Evolutionary conservation across 78 protist species (phyloP).

Genomic region (Polysphondylium violaceum): DNA sequence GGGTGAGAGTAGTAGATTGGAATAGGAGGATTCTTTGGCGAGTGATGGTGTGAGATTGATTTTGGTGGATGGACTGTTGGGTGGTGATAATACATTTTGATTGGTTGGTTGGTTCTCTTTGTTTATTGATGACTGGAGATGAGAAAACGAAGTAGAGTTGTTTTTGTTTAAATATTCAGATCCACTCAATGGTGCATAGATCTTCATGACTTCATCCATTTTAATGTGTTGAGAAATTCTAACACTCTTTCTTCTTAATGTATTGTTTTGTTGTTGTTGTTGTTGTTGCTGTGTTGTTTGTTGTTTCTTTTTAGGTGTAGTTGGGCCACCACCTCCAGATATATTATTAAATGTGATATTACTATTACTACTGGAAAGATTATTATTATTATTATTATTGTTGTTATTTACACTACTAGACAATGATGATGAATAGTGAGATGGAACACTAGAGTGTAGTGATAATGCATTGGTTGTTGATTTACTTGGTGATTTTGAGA

Average conservation of each 20-base stretch:
- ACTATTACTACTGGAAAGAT: neutral
- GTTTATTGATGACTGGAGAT: neutral
- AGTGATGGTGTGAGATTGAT: neutral
- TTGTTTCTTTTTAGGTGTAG: constrained; percentile 22
- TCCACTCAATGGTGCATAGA: constrained; percentile 69
- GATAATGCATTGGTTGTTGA: constrained; percentile 70
- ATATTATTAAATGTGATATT: neutral
- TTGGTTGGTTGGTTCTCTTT: constrained; percentile 22
- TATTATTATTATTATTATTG: neutral
- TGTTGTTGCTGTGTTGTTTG: neutral
- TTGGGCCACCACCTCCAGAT: neutral
- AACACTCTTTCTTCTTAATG: constrained; percentile 29
- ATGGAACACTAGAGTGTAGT: constrained; percentile 54
- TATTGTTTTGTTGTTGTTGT: too few species aligned
- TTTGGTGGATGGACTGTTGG: neutral
- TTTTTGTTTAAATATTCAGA: constrained; percentile 43
- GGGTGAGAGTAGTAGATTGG: neutral
- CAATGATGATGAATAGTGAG: constrained; percentile 22
- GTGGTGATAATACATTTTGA: constrained; percentile 6
- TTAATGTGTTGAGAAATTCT: constrained; percentile 60
- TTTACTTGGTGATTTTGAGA: constrained; percentile 41
- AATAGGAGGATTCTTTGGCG: neutral
- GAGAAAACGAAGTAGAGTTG: neutral
- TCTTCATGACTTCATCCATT: constrained; percentile 64
- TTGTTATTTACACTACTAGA: too few species aligned